Base-by-base conservation (phyloP, 1,284 basidiomycete genomes). In the Kwoniella shivajii region DNA sequence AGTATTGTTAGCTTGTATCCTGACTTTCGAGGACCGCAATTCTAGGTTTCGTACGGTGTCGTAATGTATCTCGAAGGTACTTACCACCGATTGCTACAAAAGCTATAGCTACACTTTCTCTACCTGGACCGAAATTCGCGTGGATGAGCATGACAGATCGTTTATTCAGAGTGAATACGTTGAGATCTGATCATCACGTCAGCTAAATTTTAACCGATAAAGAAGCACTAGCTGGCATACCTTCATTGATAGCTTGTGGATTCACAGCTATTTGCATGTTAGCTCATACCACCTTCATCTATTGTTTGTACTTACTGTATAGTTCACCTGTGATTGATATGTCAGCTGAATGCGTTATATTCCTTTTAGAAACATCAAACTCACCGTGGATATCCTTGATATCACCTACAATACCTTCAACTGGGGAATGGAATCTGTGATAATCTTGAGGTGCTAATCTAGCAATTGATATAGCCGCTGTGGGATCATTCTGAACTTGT, bases 381-480 rank as follows among this genome's bases (percentile, higher is more conserved):
- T 70, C 69, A 18, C 79, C 81, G 6, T 69, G 59, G 46, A 82
- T 79, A 46, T 74, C 71, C 41, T 74, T 76, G 4, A 88, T 79
- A 54, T 83, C 78, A 3, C 76, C 80, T 3, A 82, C 74, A n/a
- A 78, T 81, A 20, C 83, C 88, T 52, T 87, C 85, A 26, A 87
- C 80, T 1, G 89, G 90, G 27, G 84, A 84, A 67, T 92, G 90
- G 82, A 90, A 92, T 22, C 90, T 84, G 70, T 92, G 90, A 66
- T 92, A 92, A 71, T 92, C 90, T 34, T 86, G 84, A 0, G 89
- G 90, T 0, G 89, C 88, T 16, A 90, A 82, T 20, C 88, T 82
- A 16, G 66, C 50, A 14, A 78, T 68, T 2, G 66, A 67, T 2
- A 77, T 24, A 10, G 64, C 56, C 20, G 66, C 63, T 9, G 52